A percentile compares a stretch with the other conserved stretches of the same genome.
phyloP scores from a whole-genome alignment of 2,329 filamentous ascomycete species.

The Microcyclosporella mali region DNA sequence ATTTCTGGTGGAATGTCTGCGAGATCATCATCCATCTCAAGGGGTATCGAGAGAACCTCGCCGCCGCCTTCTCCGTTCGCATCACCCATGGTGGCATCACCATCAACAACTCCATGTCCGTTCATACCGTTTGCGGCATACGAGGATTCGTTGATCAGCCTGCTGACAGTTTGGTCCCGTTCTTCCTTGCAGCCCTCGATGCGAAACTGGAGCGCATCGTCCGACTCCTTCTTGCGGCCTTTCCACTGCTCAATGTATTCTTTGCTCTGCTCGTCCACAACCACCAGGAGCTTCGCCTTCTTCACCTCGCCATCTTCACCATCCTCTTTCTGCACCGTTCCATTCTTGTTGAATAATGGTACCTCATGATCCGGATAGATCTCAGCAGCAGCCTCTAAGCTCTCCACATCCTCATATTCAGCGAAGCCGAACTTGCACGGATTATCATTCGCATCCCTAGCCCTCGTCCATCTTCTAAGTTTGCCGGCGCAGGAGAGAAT shows the following conservation, averaged over 20 bases:
- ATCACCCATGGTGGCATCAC: constrained; percentile 19
- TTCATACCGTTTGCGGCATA: constrained; percentile 24
- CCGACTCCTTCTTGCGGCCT: constrained; percentile 58
- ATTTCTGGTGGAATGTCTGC: constrained; percentile 94
- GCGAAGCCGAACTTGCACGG: constrained; percentile 88
- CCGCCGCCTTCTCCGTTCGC: constrained; percentile 44
- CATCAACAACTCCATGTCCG: constrained; percentile 14
- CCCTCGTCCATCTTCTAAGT: constrained; percentile 78
- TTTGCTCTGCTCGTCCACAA: constrained; percentile 74
- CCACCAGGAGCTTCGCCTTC: constrained; percentile 38
- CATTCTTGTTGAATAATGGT: constrained; percentile 55
- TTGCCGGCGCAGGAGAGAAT: constrained; percentile 68
- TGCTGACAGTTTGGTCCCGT: constrained; percentile 61
- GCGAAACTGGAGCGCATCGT: constrained; percentile 57
- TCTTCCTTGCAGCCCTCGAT: constrained; percentile 63
- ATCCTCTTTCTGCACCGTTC: constrained; percentile 41
- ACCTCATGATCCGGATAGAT: constrained; percentile 76
- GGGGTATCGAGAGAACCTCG: constrained; percentile 83
- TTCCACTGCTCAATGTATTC: constrained; percentile 83
- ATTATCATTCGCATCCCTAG: constrained; percentile 71
- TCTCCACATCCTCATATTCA: constrained; percentile 87
- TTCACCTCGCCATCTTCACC: constrained; percentile 36
- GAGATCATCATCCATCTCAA: constrained; percentile 79
- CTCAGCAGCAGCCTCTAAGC: constrained; percentile 76
- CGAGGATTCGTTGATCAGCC: constrained; percentile 61